Conservation (phyloP, 2,329 filamentous ascomycete species). For the Bipolaris sorokiniana region DNA sequence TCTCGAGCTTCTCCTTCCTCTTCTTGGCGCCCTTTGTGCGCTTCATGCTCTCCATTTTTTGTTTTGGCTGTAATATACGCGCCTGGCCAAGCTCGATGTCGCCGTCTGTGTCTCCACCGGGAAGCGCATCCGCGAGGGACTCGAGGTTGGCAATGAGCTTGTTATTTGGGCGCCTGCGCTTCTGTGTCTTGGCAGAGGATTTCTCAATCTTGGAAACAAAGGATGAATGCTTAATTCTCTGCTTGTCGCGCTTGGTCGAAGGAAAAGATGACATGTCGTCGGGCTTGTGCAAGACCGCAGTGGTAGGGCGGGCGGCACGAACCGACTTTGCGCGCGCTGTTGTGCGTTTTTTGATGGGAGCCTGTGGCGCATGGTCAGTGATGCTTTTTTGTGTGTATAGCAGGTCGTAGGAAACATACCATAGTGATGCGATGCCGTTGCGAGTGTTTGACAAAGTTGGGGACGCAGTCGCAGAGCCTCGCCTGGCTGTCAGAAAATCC, state of each 20-base stretch:
- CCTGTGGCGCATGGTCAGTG: conserved; percentile 25
- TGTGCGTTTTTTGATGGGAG: conserved; percentile 47
- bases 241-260: conserved; percentile 82
- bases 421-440: conserved; percentile 7
- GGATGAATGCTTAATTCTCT: conserved; percentile 76
- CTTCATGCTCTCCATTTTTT: conserved; percentile 70
- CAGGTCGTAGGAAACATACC: conserved; percentile 11
- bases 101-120: conserved; percentile 55
- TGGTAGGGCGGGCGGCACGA: conserved; percentile 30
- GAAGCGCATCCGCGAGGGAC: conserved; percentile 79
- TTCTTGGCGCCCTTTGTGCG: conserved; percentile 73
- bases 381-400: not conserved
- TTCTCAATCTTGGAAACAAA: conserved; percentile 81
- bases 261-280: conserved; percentile 60
- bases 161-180: conserved; percentile 72
- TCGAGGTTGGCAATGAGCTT: conserved; percentile 79
- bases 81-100: conserved; percentile 55
- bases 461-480: not conserved
- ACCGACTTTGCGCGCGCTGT: conserved; percentile 45
- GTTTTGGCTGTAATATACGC: conserved; percentile 58
- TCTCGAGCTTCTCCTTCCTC: conserved; percentile 79
- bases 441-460: not conserved
- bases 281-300: conserved; percentile 26
- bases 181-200: conserved; percentile 60
- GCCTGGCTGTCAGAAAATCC: conserved; percentile 7